Evolutionary conservation across 148 eudicot species (phyloP), one percentile per base, ranked within the genome.

Genomic region (Rhododendron simsii): DNA sequence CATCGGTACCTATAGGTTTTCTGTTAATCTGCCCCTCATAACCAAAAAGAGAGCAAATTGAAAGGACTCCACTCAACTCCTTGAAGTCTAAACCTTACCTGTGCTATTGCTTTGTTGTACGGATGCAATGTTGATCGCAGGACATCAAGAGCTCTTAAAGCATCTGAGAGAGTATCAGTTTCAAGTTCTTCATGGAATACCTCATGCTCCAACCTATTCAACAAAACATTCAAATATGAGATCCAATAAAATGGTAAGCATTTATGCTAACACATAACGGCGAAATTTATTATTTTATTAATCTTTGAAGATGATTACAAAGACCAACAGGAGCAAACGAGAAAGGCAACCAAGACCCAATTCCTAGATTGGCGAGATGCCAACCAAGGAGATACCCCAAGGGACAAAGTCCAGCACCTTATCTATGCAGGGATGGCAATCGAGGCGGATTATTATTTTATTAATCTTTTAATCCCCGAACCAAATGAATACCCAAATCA

Each of bases 81-180:
- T 57, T 30, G 73, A 47, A 57, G 16, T 71, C 67, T 47, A 45
- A 47, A 89, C 89, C 90, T 69, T 83, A 96, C 99, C 96, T 93
- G 92, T 8, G 98, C 99, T 89, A 93, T 90, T 88, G 90, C 95
- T 91, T 94, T 95, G 90, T 94, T 96, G 90, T 89, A 94, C 47
- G 96, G 89, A 91, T 96, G 98, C 61, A 92, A 86, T 79, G 81
- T 83, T 80, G 89, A 89, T 84, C 89, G 87, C 85, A 94, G 80
- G 85, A 91, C 87, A 84, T 92, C 87, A 78, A 94, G 89, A 84
- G 92, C 89, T 65, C 61, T 87, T 87, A 92, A 74, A 85, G 93
- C 95, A 84, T 91, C 90, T 61, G 91, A 89, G 44, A 95, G 78
- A 74, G 67, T 51, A 87, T 61, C 88, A 80, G 73, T 73, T 80